Conservation (phyloP, 345 rosid species). For the Pistacia integerrima region DNA sequence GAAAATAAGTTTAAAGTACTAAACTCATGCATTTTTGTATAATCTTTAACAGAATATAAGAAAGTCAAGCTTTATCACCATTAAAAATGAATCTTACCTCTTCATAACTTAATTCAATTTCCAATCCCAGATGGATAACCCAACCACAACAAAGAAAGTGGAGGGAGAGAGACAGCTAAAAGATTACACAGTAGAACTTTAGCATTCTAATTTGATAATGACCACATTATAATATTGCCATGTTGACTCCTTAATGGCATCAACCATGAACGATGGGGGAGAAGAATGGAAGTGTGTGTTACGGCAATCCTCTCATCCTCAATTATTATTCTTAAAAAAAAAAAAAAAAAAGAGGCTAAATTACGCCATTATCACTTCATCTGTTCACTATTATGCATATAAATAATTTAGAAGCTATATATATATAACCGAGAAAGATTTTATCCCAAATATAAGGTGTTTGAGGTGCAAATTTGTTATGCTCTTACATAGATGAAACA, state of each 20-base stretch:
- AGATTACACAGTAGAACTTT: background rate
- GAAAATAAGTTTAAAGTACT: background rate
- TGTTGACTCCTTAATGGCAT: too few relatives aligned
- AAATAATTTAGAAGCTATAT: background rate
- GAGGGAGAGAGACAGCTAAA: background rate
- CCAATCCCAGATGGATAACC: background rate
- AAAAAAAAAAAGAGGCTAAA: background rate
- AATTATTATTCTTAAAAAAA: too few relatives aligned
- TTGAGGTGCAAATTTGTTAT: too few relatives aligned
- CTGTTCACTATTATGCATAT: background rate
- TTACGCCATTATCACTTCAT: background rate
- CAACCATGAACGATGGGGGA: too few relatives aligned
- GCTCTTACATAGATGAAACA: too few relatives aligned
- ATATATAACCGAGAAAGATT: too few relatives aligned
- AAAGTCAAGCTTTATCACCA: too few relatives aligned
- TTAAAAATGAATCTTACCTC: background rate
- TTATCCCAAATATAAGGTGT: too few relatives aligned
- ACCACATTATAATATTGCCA: too few relatives aligned
- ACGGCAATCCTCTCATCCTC: background rate
- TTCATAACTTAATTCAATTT: slow-evolving; percentile 7
- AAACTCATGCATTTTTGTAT: background rate
- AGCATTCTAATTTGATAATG: background rate
- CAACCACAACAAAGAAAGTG: slow-evolving; percentile 1
- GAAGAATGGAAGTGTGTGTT: too few relatives aligned
- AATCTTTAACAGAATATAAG: background rate